Conservation (phyloP, 2,329 filamentous ascomycete species). For the Colletotrichum lentis region DNA sequence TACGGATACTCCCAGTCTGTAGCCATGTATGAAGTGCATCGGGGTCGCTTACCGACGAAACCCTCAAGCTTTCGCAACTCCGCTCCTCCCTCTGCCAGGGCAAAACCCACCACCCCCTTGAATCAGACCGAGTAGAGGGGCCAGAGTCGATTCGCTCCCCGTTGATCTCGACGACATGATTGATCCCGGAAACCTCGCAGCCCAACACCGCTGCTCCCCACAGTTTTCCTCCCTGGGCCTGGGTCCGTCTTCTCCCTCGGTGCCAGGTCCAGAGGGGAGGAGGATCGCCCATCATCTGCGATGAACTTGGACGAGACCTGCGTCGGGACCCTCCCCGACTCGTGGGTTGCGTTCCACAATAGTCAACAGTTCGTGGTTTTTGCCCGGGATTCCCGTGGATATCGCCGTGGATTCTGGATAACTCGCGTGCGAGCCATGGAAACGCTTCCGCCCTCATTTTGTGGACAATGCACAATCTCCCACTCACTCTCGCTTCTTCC, state of each 20-base stretch:
- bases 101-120: slow-evolving; percentile 12
- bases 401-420: background rate
- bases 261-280: background rate
- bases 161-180: background rate
- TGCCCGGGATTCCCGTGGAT: background rate
- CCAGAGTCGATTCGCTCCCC: slow-evolving; percentile 28
- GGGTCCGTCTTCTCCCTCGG: background rate
- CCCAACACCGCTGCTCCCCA: slow-evolving; percentile 5
- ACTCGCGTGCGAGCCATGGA: background rate
- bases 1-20: no score
- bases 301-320: no score
- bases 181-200: slow-evolving; percentile 18
- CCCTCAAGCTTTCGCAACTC: slow-evolving; percentile 2
- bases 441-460: background rate
- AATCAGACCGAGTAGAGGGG: slow-evolving; percentile 15
- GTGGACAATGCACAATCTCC: slow-evolving; percentile 4
- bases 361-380: background rate
- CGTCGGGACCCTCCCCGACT: background rate
- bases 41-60: background rate
- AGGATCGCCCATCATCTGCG: no score
- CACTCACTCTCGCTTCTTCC: slow-evolving; percentile 20
- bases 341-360: background rate
- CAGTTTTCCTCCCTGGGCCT: background rate
- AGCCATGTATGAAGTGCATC: no score
- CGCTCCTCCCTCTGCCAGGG: slow-evolving; percentile 2